These are phyloP conservation scores for Coemansia reversa DNA, from an alignment of 192 early-diverging fungal genomes.

Conservation along the genomic window DNA sequence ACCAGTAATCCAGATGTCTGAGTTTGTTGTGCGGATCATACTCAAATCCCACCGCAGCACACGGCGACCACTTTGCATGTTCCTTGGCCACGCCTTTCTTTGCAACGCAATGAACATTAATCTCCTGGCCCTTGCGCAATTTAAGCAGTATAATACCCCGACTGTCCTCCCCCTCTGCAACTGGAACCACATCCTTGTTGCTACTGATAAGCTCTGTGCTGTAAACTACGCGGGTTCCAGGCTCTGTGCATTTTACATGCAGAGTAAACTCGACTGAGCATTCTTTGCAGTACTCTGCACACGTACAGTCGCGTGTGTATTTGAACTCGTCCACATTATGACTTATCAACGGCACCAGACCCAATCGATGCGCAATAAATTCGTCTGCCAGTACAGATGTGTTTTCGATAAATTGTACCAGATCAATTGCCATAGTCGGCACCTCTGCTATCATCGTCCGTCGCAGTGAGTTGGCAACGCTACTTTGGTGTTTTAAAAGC, in stretches of 20 bases:
- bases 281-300: conserved; percentile 77
- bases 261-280: conserved; percentile 90
- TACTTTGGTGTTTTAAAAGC: conserved; percentile 2
- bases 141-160: conserved; percentile 81
- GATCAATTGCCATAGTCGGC: conserved; percentile 96
- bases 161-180: conserved; percentile 64
- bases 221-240: conserved; percentile 78
- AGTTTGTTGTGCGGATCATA: conserved; percentile 97
- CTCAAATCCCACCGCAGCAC: conserved; percentile 86
- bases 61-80: conserved; percentile 96
- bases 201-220: conserved; percentile 76
- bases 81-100: conserved; percentile 98
- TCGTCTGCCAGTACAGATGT: conserved; percentile 93
- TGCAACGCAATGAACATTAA: conserved; percentile 87
- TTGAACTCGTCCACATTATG: conserved; percentile 74
- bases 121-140: conserved; percentile 88
- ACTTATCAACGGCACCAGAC: conserved; percentile 88
- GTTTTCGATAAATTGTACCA: conserved; percentile 93
- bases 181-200: conserved; percentile 68
- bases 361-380: conserved; percentile 91
- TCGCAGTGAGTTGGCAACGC: conserved; percentile 87
- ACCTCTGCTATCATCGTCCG: conserved; percentile 98
- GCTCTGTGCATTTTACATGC: conserved; percentile 78
- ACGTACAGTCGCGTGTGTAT: conserved; percentile 79
- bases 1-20: conserved; percentile 89